phyloP scores from a whole-genome alignment of 495 filamentous ascomycete genomes.

The Aspergillus hancockii region DNA sequence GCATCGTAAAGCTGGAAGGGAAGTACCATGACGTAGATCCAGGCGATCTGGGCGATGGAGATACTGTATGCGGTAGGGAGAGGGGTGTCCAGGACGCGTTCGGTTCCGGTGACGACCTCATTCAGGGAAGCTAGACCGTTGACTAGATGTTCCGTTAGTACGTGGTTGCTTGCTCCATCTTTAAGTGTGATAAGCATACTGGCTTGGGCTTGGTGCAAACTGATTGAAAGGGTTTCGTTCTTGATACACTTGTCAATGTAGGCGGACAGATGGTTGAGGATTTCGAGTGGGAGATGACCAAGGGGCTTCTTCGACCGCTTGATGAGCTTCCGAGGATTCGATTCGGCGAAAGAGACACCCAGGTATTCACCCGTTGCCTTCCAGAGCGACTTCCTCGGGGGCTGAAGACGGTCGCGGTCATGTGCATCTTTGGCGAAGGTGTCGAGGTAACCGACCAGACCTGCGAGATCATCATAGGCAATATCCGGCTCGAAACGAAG shows the following conservation, averaged over 20 bases:
- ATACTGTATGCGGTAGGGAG: constrained; percentile 84
- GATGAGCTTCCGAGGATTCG: constrained; percentile 71
- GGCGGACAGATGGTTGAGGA: constrained; percentile 68
- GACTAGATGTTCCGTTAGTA: constrained; percentile 20
- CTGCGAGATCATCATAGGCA: constrained; percentile 66
- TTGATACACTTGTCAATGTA: constrained; percentile 60
- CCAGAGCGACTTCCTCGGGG: constrained; percentile 53
- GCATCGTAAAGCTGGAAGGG: constrained; percentile 75
- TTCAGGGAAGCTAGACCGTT: constrained; percentile 55
- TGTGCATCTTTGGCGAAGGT: constrained; percentile 70
- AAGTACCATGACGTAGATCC: constrained; percentile 80
- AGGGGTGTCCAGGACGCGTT: constrained; percentile 83
- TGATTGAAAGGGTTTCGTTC: constrained; percentile 56
- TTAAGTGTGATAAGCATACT: too few relatives aligned
- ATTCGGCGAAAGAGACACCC: constrained; percentile 67
- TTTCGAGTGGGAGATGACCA: constrained; percentile 77
- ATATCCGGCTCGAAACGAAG: constrained; percentile 87
- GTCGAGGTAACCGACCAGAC: constrained; percentile 37
- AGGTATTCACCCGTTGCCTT: constrained; percentile 68
- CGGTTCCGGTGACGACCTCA: constrained; percentile 71
- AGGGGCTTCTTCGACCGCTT: constrained; percentile 64
- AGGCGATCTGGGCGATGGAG: constrained; percentile 82
- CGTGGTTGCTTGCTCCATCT: too few relatives aligned
- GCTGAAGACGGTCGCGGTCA: constrained; percentile 42
- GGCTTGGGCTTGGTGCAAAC: constrained; percentile 46